Conservation (phyloP, 805 yeast species). For the Lachancea thermotolerans region DNA sequence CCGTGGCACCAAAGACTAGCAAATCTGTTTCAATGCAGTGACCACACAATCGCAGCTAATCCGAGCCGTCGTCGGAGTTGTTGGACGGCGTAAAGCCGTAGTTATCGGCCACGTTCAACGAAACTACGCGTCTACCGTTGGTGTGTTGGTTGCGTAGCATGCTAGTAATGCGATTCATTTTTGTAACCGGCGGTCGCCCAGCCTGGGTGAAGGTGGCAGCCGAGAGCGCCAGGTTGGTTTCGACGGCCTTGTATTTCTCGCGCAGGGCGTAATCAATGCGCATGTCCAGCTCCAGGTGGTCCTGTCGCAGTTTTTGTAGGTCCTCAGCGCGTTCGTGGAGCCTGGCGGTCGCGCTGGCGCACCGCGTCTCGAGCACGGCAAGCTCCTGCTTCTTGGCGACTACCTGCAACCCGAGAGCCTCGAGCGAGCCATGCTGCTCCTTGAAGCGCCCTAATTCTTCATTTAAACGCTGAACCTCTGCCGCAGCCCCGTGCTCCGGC, state of each 20-base stretch:
- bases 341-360: neutral
- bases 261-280: conserved; percentile 5
- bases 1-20: no score
- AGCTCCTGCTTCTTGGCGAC: conserved; percentile 8
- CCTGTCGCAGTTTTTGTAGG: conserved; percentile 2
- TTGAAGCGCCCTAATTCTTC: conserved; percentile 3
- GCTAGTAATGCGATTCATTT: conserved; percentile 8
- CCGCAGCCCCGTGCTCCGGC: neutral
- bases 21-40: no score
- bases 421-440: conserved; percentile 1
- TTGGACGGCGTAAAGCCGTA: conserved; percentile 1
- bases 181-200: conserved; percentile 2
- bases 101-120: conserved; percentile 7
- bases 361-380: conserved; percentile 5
- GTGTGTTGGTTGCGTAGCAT: conserved; percentile 8
- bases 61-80: conserved; percentile 6
- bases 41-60: neutral
- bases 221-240: conserved; percentile 7
- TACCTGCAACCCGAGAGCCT: neutral
- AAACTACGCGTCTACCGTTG: conserved; percentile 9
- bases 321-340: conserved; percentile 2
- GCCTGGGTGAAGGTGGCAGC: conserved; percentile 1
- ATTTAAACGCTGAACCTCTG: conserved; percentile 1
- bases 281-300: conserved; percentile 1
- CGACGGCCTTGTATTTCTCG: conserved; percentile 8